A percentile compares a stretch with the other conserved stretches of the same genome.
Conservation (phyloP, 768 basidiomycete genomes). For the Psilocybe subaeruginosa region DNA sequence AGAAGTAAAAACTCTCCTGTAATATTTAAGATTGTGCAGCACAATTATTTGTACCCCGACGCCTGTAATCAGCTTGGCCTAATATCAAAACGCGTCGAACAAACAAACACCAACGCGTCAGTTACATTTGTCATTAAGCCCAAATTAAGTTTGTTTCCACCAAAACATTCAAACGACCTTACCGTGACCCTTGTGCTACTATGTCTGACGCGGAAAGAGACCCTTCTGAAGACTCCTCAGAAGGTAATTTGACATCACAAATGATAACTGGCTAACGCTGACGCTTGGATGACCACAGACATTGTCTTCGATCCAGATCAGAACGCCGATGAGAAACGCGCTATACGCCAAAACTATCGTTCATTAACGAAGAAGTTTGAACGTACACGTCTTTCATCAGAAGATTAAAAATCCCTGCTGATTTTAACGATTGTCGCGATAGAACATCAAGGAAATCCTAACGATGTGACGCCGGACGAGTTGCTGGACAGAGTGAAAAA, state of each 20-base stretch:
- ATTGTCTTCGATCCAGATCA: conserved; percentile 83
- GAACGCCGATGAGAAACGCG: conserved; percentile 78
- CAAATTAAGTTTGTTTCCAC: background rate
- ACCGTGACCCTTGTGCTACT: background rate
- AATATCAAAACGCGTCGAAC: conserved; percentile 21
- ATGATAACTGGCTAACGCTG: background rate
- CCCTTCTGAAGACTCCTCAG: conserved; percentile 15
- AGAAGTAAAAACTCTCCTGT: background rate
- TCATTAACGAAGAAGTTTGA: conserved; percentile 62
- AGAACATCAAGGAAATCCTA: conserved; percentile 55
- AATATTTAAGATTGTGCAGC: background rate
- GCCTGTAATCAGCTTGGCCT: background rate
- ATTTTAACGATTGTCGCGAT: background rate
- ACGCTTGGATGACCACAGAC: conserved; percentile 21
- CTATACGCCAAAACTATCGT: conserved; percentile 75
- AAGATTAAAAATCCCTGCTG: too few species aligned
- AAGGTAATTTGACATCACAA: conserved; percentile 11
- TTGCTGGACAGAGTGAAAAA: conserved; percentile 57
- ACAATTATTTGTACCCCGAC: background rate
- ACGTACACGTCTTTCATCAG: conserved; percentile 44
- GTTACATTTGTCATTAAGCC: conserved; percentile 4
- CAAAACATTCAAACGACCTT: background rate
- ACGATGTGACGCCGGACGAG: conserved; percentile 58
- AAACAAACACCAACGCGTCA: conserved; percentile 43
- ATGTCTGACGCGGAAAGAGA: conserved; percentile 38